phyloP scores from a whole-genome alignment of 2,329 filamentous ascomycete genomes.

The Diplodia scrobiculata region DNA sequence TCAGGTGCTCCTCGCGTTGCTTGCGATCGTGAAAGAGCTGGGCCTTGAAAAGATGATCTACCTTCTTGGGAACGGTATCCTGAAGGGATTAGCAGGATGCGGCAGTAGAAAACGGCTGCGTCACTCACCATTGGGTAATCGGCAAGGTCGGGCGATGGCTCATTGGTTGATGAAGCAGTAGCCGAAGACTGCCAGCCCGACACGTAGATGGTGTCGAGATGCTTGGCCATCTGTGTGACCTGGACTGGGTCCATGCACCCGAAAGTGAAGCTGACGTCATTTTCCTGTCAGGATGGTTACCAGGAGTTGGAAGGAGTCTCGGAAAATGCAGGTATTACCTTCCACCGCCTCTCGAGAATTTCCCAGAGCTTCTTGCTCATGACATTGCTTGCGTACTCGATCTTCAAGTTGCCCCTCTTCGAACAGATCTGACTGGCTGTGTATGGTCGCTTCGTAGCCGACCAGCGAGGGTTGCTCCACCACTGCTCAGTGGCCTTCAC shows the following conservation, averaged over 20 bases:
- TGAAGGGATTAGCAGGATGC: constrained; percentile 42
- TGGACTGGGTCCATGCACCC: constrained; percentile 94
- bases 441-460: constrained; percentile 81
- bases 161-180: constrained; percentile 83
- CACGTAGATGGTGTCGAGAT: constrained; percentile 90
- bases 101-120: neutral
- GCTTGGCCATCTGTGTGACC: constrained; percentile 96
- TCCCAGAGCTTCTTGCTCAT: constrained; percentile 89
- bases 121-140: constrained; percentile 68
- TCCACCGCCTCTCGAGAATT: constrained; percentile 77
- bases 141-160: constrained; percentile 88
- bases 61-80: constrained; percentile 94
- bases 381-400: constrained; percentile 80
- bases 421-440: constrained; percentile 90
- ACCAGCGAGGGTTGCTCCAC: constrained; percentile 85
- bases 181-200: constrained; percentile 95
- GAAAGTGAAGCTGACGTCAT: constrained; percentile 83
- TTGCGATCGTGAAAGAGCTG: constrained; percentile 97
- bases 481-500: constrained; percentile 81
- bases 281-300: constrained; percentile 56
- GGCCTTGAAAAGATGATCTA: constrained; percentile 88
- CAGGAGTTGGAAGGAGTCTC: neutral
- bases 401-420: constrained; percentile 80
- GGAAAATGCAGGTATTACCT: constrained; percentile 52
- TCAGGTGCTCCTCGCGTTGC: constrained; percentile 84